A percentile compares a stretch with the other conserved stretches of the same genome.
Evolutionary conservation across 2,329 filamentous ascomycete genomes (phyloP).

Genomic region (Sclerotinia sclerotiorum): DNA sequence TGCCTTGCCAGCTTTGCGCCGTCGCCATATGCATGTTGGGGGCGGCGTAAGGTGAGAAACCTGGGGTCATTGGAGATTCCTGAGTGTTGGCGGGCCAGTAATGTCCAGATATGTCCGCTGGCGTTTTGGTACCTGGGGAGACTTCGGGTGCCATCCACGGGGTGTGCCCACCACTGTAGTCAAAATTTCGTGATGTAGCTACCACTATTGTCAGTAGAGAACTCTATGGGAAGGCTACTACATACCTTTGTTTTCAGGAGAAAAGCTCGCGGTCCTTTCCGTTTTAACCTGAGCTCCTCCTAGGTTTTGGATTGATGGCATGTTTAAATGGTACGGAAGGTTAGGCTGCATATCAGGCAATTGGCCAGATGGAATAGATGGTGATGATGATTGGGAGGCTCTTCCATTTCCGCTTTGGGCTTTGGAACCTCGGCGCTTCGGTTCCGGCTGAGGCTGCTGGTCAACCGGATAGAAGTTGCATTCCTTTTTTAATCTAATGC

Average conservation of each 20-base stretch:
- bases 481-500: constrained; percentile 90
- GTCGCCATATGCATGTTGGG: constrained; percentile 41
- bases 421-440: constrained; percentile 46
- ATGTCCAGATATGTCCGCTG: constrained; percentile 44
- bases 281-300: constrained; percentile 46
- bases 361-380: constrained; percentile 47
- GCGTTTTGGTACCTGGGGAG: constrained; percentile 42
- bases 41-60: constrained; percentile 50
- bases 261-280: constrained; percentile 41
- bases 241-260: constrained; percentile 40
- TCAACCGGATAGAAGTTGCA: constrained; percentile 92
- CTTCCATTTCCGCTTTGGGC: constrained; percentile 37
- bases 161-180: constrained; percentile 34
- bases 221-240: constrained; percentile 14
- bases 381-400: constrained; percentile 51
- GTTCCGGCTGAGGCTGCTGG: constrained; percentile 57
- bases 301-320: constrained; percentile 49
- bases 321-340: constrained; percentile 47
- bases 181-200: constrained; percentile 37
- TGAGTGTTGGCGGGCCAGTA: constrained; percentile 53
- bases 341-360: constrained; percentile 46
- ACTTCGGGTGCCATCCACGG: constrained; percentile 39
- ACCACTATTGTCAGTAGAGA: constrained; percentile 35
- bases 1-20: constrained; percentile 37
- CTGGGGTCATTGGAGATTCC: constrained; percentile 52